Evolutionary conservation across 2,329 filamentous ascomycete genomes (phyloP).

Genomic region (Botrytis elliptica): DNA sequence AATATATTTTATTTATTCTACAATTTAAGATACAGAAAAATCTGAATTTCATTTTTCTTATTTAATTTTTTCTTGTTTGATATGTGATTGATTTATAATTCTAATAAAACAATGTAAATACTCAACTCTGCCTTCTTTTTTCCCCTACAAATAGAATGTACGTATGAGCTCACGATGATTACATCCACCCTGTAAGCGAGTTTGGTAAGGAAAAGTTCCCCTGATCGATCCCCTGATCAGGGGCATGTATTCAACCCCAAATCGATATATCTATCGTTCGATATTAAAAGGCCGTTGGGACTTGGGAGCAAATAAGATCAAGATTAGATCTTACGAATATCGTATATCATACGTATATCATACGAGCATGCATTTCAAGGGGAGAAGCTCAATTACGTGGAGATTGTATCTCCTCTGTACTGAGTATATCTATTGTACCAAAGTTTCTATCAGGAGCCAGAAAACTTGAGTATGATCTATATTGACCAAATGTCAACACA

Average conservation of each 20-base stretch:
- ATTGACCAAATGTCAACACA: slow-evolving; percentile 2
- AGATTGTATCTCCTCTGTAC: not conserved
- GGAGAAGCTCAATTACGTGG: not conserved
- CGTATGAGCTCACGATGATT: slow-evolving; percentile 2
- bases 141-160: not conserved
- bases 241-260: not conserved
- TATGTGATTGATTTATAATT: not conserved
- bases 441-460: not conserved
- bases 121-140: not conserved
- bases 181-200: slow-evolving; percentile 6
- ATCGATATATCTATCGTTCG: not conserved
- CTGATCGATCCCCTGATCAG: slow-evolving; percentile 1
- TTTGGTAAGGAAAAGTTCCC: not conserved
- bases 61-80: not conserved
- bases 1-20: not conserved
- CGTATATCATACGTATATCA: not conserved
- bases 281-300: not conserved
- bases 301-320: not conserved
- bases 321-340: not conserved
- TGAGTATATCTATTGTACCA: not conserved
- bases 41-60: accelerated
- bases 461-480: not conserved
- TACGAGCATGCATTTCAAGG: not conserved
- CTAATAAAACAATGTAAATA: not conserved
- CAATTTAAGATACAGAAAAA: not conserved